Evolutionary conservation across 2,329 filamentous ascomycete genomes (phyloP), one percentile per base, ranked within the genome.

Genomic region (Aspergillus viridinutans): DNA sequence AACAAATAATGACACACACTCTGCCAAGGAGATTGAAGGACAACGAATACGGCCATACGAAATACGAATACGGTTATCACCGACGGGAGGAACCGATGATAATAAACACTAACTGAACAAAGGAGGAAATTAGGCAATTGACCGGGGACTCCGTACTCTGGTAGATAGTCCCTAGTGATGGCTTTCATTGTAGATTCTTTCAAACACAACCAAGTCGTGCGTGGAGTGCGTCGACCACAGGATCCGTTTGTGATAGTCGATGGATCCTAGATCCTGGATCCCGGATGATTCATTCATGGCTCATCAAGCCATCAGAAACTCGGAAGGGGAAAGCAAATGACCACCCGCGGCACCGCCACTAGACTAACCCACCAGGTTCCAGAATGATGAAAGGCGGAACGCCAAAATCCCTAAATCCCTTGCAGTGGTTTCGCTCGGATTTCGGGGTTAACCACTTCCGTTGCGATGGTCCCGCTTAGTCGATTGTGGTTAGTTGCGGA

Each of bases 381-480:
- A 35, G 10, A 29, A 12, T 12, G 32, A 35, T 35, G 32, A 6
- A 35, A 35, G 32, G 12, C 32, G 32, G 32, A 35, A 35, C 32
- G 12, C 14, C 40, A 12, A 20, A 17, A 12, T 43, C 40, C 40
- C 40, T 9, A 3, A 17, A 9, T 54, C 17, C 26, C 10, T 32
- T 32, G 29, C 5, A 7, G 5, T 38, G 14, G 14, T 38, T 17
- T 38, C 35, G n/a, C 26, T 53, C 51, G 51, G 51, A 5, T 20
- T 45, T 55, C 53, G 53, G 53, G 26, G 48, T 52, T 55, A 55
- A 52, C 38, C 28, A 20, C 4, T 48, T 55, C 53, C 53, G 53
- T 38, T 32, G 42, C 29, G 21, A 26, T 26, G n/a, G 21, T 42
- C 21, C 40, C 42, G 26, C 20, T 14, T 17, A 21, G 43, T 28